Evolutionary conservation across 78 protist species (phyloP).

Genomic region (Polysphondylium violaceum): DNA sequence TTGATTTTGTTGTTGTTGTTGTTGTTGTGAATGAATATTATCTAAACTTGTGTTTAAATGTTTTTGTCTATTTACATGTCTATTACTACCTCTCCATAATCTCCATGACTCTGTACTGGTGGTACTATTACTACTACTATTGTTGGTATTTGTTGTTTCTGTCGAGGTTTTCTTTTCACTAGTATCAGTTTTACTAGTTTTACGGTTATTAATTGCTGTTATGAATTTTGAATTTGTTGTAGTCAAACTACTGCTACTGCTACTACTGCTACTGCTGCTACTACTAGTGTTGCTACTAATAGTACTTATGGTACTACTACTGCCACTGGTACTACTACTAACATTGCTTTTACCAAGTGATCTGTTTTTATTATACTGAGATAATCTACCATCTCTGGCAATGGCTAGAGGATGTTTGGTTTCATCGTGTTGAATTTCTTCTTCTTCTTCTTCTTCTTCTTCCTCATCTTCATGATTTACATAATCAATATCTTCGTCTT

Average conservation of each 20-base stretch:
- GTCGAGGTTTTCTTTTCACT: not conserved
- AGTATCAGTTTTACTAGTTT: constrained; percentile 15
- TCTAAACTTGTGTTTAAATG: no score
- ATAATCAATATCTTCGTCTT: not conserved
- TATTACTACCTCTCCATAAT: not conserved
- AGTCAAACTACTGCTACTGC: not conserved
- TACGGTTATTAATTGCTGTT: constrained; percentile 1
- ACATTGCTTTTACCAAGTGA: not conserved
- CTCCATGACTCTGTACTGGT: not conserved
- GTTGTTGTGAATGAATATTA: no score
- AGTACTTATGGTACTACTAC: not conserved
- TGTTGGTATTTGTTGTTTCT: not conserved
- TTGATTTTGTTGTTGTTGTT: no score
- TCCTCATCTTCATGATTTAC: not conserved
- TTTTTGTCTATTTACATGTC: not conserved
- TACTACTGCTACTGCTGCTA: not conserved
- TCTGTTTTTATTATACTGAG: not conserved
- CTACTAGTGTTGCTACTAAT: not conserved
- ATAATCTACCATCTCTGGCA: not conserved
- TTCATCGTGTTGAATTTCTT: not conserved
- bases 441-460: not conserved
- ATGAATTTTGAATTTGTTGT: not conserved
- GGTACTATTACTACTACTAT: not conserved
- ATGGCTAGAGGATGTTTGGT: not conserved
- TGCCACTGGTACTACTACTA: not conserved